Base-by-base conservation (phyloP, 2,329 filamentous ascomycete species). In the Colletotrichum sp. region DNA sequence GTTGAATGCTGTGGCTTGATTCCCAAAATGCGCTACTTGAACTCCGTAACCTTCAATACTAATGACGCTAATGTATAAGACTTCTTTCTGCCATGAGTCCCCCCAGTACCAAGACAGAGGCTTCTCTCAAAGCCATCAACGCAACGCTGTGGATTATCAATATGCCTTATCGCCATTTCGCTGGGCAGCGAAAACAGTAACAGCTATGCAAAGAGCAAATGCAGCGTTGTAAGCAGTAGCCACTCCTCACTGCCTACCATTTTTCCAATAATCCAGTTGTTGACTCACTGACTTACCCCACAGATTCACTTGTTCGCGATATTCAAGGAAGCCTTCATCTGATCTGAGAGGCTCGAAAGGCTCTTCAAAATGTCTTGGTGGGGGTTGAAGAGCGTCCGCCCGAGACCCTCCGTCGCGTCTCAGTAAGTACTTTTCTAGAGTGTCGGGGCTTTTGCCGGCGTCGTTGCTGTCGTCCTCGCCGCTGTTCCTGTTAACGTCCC, bases 261-360 rank as follows among this genome's bases (percentile, higher is more conserved):
- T 49, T n/a, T n/a, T n/a, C 39, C 39, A n/a, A 49, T 39, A 39
- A 1, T 39, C 16, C 36, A 39, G 36, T 39, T 39, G 36, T 39
- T 39, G 15, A 39, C 36, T 39, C 36, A 39, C 36, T 39, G 36
- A 18, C 36, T 39, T 39, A 18, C 4, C 7, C 36, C 36, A 39
- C 5, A 2, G 2, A 39, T 39, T 18, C 36, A 39, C 0, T 39
- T 39, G 7, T 39, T 39, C 36, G 36, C 0, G 0, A 39, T 1
- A 39, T 39, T n/a, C 36, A 44, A 16, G 34, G 34, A 16, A 36
- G 34, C 0, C 34, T 8, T 16, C 34, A 0, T 16, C 15, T 36
- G 34, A 36, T 36, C 15, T 36, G 34, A 36, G 34, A 36, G 36
- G 36, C 36, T 39, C 36, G 16, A 39, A 39, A 39, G 36, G 36